Evolutionary conservation across 139 green algal species (phyloP).

Genomic region (Chlorella sp.): DNA sequence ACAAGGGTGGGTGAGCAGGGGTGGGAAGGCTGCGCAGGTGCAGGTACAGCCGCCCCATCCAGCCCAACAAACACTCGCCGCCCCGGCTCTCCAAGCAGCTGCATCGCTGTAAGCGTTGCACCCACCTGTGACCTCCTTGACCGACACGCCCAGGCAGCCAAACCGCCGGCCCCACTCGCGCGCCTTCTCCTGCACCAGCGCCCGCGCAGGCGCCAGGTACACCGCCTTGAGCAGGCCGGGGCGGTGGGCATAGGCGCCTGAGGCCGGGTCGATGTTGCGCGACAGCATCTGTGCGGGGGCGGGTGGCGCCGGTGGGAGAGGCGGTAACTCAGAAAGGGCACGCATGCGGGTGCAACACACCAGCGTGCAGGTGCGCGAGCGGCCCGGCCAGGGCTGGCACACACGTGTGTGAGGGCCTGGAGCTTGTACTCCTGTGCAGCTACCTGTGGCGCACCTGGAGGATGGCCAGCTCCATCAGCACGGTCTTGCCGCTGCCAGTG

Average conservation of each 20-base stretch:
- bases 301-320: too few relatives aligned
- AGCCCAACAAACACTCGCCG: not conserved
- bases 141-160: conserved; percentile 43
- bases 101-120: too few relatives aligned
- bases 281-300: conserved; percentile 68
- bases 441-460: too few relatives aligned
- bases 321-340: too few relatives aligned
- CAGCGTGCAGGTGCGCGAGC: too few relatives aligned
- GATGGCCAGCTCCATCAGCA: conserved; percentile 92
- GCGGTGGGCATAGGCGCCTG: conserved; percentile 16
- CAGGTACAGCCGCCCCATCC: not conserved
- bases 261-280: conserved; percentile 22
- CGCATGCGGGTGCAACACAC: too few relatives aligned
- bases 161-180: conserved; percentile 77
- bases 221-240: conserved; percentile 49
- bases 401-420: too few relatives aligned
- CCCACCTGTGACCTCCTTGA: conserved; percentile 78
- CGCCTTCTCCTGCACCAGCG: conserved; percentile 82
- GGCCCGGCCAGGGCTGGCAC: too few relatives aligned
- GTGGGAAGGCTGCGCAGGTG: not conserved
- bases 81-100: too few relatives aligned
- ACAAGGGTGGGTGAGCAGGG: not conserved
- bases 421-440: too few relatives aligned
- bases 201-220: conserved; percentile 74
- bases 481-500: conserved; percentile 93